phyloP scores from a whole-genome alignment of 2,329 filamentous ascomycete genomes.

The Stachybotrys chartarum region DNA sequence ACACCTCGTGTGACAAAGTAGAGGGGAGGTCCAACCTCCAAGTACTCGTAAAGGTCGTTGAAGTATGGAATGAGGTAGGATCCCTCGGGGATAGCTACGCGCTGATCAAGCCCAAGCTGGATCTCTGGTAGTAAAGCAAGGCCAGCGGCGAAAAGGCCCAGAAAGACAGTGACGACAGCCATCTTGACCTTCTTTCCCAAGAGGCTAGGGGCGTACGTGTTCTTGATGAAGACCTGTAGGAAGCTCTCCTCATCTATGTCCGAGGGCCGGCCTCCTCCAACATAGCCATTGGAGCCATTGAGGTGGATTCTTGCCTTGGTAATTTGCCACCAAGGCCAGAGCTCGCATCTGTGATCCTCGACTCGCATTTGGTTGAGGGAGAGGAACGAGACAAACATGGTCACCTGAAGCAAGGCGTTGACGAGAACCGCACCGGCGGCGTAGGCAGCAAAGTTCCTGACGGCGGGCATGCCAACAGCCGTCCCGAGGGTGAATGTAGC shows the following conservation, averaged over 20 bases:
- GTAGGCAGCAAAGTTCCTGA: slow-evolving; percentile 94
- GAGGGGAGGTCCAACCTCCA: slow-evolving; percentile 85
- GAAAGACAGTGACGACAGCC: slow-evolving; percentile 69
- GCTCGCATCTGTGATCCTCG: slow-evolving; percentile 82
- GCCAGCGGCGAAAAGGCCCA: slow-evolving; percentile 80
- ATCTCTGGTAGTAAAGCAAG: slow-evolving; percentile 80
- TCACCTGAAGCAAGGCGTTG: slow-evolving; percentile 94
- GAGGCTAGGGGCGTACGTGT: slow-evolving; percentile 75
- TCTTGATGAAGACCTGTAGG: slow-evolving; percentile 83
- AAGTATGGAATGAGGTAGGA: slow-evolving; percentile 97
- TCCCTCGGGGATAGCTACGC: slow-evolving; percentile 86
- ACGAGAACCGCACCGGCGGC: slow-evolving; percentile 94
- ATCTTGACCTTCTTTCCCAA: slow-evolving; percentile 76
- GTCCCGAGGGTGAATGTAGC: slow-evolving; percentile 87
- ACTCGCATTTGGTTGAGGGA: slow-evolving; percentile 87
- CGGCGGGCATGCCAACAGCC: slow-evolving; percentile 95
- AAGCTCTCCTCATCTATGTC: slow-evolving; percentile 77
- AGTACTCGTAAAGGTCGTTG: slow-evolving; percentile 89
- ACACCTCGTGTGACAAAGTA: slow-evolving; percentile 87
- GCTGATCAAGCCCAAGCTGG: slow-evolving; percentile 83
- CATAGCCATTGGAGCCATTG: slow-evolving; percentile 47
- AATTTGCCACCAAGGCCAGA: slow-evolving; percentile 82
- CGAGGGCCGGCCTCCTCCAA: slow-evolving; percentile 49
- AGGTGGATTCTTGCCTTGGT: slow-evolving; percentile 65
- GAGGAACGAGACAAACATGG: slow-evolving; percentile 91